Evolutionary conservation across 1,284 basidiomycete species (phyloP), one percentile per base, ranked within the genome.

Genomic region (Fomitopsis schrenkii): DNA sequence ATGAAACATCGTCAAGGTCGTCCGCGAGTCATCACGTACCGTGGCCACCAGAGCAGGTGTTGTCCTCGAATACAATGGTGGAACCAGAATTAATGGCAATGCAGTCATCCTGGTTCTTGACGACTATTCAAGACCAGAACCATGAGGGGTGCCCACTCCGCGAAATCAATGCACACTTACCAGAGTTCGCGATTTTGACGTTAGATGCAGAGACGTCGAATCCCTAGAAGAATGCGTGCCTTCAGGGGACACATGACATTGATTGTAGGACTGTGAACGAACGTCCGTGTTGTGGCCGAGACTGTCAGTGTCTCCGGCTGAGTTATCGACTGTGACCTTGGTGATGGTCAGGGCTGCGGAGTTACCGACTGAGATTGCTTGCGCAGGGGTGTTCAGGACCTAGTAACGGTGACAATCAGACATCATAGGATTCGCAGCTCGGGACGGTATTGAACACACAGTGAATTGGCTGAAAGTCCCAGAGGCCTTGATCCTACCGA

Each of bases 31-130:
- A 10, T 40, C 38, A 40, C 28, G 6, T 17, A 36, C 87, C 86
- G 62, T 88, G 86, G 5, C 86, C 84, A 15, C 77, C 76, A 1
- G 74, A 73, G 70, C 86, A 88, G 26, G 76, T 77, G 68, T 84
- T 85, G 26, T 80, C 69, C 59, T 77, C 73, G 70, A 87, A 83
- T 48, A 79, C 66, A 61, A 88, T 83, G 69, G 82, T 83, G 35
- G 75, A 73, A 7, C 85, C 87, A 46, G 71, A 72, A 70, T 85
- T 86, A 67, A 87, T 83, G 9, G 86, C 83, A 36, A 88, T 70
- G 63, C 86, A 87, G 66, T 88, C 85, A 62, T 88, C 86, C 76
- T 87, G 71, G 62, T 73, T 73, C 36, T 58, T 36, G 19, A 58
- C 57, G 41, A 58, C 57, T 52, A 55, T 40, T 14, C 60, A 22